Evolutionary conservation across 129 eudicot species (phyloP).

Genomic region (Saposhnikovia divaricata): DNA sequence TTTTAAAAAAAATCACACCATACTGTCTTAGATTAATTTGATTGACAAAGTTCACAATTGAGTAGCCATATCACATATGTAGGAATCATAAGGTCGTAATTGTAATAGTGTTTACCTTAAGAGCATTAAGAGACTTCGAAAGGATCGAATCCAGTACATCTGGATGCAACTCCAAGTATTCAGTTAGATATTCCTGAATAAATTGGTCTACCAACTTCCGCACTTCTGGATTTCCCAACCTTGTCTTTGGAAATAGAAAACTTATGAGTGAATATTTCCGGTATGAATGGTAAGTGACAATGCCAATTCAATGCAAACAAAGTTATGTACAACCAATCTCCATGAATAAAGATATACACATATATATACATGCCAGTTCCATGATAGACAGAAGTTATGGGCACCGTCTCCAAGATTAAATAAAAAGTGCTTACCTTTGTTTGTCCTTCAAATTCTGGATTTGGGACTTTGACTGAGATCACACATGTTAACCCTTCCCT

Average conservation of each 20-base stretch:
- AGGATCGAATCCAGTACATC: conserved; percentile 80
- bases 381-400: background rate
- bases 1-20: background rate
- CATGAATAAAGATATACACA: background rate
- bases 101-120: conserved; percentile 43
- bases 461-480: conserved; percentile 85
- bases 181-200: conserved; percentile 79
- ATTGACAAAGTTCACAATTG: background rate
- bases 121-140: conserved; percentile 83
- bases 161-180: conserved; percentile 92
- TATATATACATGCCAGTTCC: background rate
- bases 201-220: conserved; percentile 78
- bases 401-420: background rate
- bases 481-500: conserved; percentile 96
- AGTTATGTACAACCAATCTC: background rate
- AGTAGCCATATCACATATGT: background rate
- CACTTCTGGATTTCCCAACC: conserved; percentile 97
- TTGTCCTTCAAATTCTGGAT: conserved; percentile 99
- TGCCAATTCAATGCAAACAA: background rate
- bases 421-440: conserved; percentile 57
- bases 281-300: background rate
- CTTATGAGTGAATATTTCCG: conserved; percentile 6
- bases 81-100: background rate
- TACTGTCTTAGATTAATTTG: background rate
- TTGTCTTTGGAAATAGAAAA: conserved; percentile 43